Conservation (phyloP, 805 yeast species). For the Brettanomyces nanus region DNA sequence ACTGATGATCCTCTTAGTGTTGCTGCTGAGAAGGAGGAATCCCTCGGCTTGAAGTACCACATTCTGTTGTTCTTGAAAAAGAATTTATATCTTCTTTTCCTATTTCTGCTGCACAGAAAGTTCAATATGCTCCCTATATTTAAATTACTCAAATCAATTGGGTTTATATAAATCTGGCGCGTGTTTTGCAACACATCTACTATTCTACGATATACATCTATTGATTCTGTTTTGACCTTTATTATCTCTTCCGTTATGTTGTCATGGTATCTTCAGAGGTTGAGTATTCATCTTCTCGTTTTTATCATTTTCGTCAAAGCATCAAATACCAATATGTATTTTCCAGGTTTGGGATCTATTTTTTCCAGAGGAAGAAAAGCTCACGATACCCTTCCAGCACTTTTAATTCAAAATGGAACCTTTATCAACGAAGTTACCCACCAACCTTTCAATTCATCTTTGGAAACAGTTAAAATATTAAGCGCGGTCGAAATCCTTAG, state of each 20-base stretch:
- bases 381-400: not conserved
- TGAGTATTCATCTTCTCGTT: too few relatives aligned
- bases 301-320: too few relatives aligned
- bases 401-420: not conserved
- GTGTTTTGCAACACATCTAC: too few relatives aligned
- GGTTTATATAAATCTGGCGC: conserved; percentile 16
- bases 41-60: conserved; percentile 6
- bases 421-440: not conserved
- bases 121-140: conserved; percentile 13
- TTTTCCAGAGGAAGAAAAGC: not conserved
- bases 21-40: conserved; percentile 1
- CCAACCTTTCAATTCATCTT: too few relatives aligned
- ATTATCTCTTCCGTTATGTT: too few relatives aligned
- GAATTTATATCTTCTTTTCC: conserved; percentile 10
- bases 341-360: not conserved
- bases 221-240: too few relatives aligned
- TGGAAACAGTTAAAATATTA: too few relatives aligned
- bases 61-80: conserved; percentile 10
- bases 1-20: conserved; percentile 16
- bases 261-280: too few relatives aligned
- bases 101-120: conserved; percentile 14
- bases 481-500: too few relatives aligned
- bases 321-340: too few relatives aligned
- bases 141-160: conserved; percentile 12
- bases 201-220: too few relatives aligned